A percentile compares a stretch with the other conserved stretches of the same genome.
Conservation (phyloP, 768 basidiomycete genomes). For the Tylopilus sp. region DNA sequence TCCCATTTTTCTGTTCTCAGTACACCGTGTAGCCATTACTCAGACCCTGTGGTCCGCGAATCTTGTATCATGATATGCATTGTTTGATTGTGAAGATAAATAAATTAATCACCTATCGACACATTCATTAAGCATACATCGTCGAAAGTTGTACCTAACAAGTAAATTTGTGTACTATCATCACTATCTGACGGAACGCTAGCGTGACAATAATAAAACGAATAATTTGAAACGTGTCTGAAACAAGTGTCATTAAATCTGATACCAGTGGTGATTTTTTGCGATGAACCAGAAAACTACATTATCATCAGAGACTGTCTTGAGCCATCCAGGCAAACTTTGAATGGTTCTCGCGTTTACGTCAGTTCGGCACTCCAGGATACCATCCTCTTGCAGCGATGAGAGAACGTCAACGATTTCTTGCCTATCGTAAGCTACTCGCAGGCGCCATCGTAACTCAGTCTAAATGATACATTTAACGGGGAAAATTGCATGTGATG, state of each 20-base stretch:
- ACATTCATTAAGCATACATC: too few species aligned
- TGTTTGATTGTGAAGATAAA: background rate
- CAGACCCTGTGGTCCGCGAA: background rate
- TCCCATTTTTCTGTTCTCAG: conserved; percentile 1
- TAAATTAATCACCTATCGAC: background rate
- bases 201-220: conserved; percentile 22
- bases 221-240: background rate
- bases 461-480: conserved; percentile 37
- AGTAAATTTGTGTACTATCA: too few species aligned
- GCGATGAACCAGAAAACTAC: conserved; percentile 56
- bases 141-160: too few species aligned
- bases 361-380: conserved; percentile 32
- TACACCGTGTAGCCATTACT: conserved; percentile 18
- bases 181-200: too few species aligned
- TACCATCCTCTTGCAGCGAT: conserved; percentile 51
- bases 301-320: conserved; percentile 49
- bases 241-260: conserved; percentile 33
- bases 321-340: conserved; percentile 25
- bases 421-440: conserved; percentile 70
- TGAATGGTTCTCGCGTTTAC: conserved; percentile 3
- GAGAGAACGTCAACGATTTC: conserved; percentile 64
- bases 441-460: conserved; percentile 69
- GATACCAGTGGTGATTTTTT: conserved; percentile 62
- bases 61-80: conserved; percentile 8
- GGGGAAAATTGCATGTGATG: conserved; percentile 1